phyloP scores from a whole-genome alignment of 2,329 filamentous ascomycete species.

The Calonectria hongkongensis region DNA sequence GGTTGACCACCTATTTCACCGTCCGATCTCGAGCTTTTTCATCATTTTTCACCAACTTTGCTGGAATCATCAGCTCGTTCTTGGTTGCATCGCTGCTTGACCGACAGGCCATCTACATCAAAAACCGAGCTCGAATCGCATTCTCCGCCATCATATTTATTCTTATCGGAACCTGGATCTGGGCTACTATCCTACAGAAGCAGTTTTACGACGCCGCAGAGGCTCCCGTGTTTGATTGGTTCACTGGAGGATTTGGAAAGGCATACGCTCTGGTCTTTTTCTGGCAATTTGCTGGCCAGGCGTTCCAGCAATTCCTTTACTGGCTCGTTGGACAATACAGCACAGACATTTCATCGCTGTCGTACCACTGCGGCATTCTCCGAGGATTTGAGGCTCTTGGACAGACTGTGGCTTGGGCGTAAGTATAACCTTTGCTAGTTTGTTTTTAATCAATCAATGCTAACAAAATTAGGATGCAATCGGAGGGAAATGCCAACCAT shows the following conservation, averaged over 20 bases:
- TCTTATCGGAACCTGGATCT: conserved; percentile 6
- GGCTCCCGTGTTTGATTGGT: conserved; percentile 35
- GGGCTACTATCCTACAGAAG: conserved; percentile 11
- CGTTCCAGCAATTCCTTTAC: conserved; percentile 41
- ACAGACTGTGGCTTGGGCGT: conserved; percentile 19
- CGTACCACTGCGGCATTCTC: conserved; percentile 4
- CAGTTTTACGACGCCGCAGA: conserved; percentile 14
- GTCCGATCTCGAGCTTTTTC: conserved; percentile 37
- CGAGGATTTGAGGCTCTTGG: conserved; percentile 22
- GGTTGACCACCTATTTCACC: conserved; percentile 37
- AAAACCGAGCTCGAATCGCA: conserved; percentile 31
- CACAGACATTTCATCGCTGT: conserved; percentile 20
- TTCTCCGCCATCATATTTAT: not conserved
- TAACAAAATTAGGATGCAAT: conserved; percentile 15
- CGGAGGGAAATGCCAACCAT: conserved; percentile 16
- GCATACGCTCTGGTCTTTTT: conserved; percentile 46
- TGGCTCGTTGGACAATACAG: conserved; percentile 39
- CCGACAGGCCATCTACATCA: conserved; percentile 46
- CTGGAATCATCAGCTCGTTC: conserved; percentile 37
- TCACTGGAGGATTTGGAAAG: conserved; percentile 46
- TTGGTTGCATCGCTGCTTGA: conserved; percentile 39
- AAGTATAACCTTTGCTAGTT: not conserved
- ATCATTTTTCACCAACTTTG: conserved; percentile 37
- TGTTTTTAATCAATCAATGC: not conserved
- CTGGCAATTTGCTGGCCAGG: conserved; percentile 48